phyloP scores from a whole-genome alignment of 2,329 filamentous ascomycete species.

The Pestalotiopsis sp. region DNA sequence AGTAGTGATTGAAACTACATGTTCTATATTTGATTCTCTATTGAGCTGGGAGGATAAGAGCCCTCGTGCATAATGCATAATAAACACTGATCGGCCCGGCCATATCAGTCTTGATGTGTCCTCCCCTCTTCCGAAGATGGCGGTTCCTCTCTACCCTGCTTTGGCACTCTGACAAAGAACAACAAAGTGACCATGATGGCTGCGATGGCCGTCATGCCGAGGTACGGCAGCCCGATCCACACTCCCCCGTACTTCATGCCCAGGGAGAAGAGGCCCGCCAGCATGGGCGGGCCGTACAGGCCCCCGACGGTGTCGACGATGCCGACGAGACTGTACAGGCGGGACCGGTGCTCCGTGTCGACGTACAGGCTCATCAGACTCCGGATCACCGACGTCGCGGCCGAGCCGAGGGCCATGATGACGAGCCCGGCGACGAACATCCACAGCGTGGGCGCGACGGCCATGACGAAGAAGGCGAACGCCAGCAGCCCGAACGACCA shows the following conservation, averaged over 20 bases:
- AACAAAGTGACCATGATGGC: constrained; percentile 4
- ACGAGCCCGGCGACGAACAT: constrained; percentile 29
- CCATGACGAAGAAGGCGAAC: constrained; percentile 25
- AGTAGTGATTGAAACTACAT: not conserved
- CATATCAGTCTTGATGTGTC: not conserved
- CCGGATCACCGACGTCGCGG: constrained; percentile 26
- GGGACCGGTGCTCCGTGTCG: constrained; percentile 28
- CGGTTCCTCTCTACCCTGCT: not conserved
- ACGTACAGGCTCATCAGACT: constrained; percentile 33
- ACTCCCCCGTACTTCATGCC: constrained; percentile 27
- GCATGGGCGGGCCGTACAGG: constrained; percentile 29
- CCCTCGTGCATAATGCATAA: not conserved
- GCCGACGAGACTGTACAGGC: constrained; percentile 31
- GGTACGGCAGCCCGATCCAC: constrained; percentile 34
- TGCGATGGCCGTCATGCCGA: constrained; percentile 22
- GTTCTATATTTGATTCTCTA: not conserved
- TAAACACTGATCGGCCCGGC: not conserved
- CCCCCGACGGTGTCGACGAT: constrained; percentile 31
- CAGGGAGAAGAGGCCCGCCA: constrained; percentile 31
- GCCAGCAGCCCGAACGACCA: constrained; percentile 25
- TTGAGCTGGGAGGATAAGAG: not conserved
- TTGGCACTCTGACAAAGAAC: constrained; percentile 12
- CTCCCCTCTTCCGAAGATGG: constrained; percentile 1
- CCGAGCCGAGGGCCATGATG: constrained; percentile 29
- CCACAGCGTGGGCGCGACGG: constrained; percentile 24